Evolutionary conservation across 805 yeast genomes (phyloP).

Genomic region (Debaryomyces tyrocola): DNA sequence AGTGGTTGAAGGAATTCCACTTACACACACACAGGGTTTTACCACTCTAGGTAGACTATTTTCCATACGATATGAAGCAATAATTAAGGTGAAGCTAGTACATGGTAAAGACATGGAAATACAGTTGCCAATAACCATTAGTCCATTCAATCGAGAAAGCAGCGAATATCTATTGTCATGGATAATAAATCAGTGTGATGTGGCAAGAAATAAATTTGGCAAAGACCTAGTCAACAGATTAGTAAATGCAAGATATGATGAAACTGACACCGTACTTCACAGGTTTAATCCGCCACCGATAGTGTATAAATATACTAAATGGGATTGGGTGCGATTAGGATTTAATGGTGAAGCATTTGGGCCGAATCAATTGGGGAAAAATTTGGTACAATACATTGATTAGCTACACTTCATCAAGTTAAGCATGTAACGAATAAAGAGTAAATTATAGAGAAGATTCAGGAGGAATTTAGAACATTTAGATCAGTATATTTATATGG

Average conservation of each 20-base stretch:
- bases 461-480: no score
- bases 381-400: slow-evolving; percentile 26
- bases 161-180: slow-evolving; percentile 52
- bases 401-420: slow-evolving; percentile 3
- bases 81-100: slow-evolving; percentile 47
- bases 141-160: slow-evolving; percentile 51
- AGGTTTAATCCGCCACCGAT: slow-evolving; percentile 26
- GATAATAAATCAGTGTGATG: slow-evolving; percentile 52
- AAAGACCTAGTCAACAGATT: slow-evolving; percentile 21
- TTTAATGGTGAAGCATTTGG: slow-evolving; percentile 35
- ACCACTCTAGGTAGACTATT: slow-evolving; percentile 52
- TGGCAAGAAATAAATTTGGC: slow-evolving; percentile 41
- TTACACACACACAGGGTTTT: slow-evolving; percentile 50
- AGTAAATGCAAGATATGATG: slow-evolving; percentile 18
- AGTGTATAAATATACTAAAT: slow-evolving; percentile 26
- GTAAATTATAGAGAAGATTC: neutral
- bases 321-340: slow-evolving; percentile 43
- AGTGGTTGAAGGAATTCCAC: slow-evolving; percentile 38
- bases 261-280: slow-evolving; percentile 18
- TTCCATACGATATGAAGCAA: slow-evolving; percentile 51
- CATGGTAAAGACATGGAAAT: slow-evolving; percentile 52
- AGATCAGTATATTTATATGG: neutral
- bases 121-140: slow-evolving; percentile 51
- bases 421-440: no score
- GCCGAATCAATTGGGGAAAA: slow-evolving; percentile 12